Conservation (phyloP, 768 basidiomycete species). For the Lepiota brunneoincarnata region DNA sequence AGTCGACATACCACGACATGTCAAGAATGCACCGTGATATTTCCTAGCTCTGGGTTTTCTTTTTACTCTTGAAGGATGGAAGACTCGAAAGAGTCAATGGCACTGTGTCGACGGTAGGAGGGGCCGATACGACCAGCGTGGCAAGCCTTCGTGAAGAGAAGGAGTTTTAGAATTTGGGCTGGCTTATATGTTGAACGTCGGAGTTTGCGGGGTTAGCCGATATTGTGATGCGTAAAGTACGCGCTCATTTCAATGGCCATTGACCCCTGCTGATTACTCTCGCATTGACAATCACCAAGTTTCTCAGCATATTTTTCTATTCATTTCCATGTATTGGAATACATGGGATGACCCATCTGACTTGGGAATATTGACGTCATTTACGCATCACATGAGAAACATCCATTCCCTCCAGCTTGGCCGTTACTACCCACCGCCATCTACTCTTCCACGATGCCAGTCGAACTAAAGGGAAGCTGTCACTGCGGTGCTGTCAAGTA, state of each 20-base stretch:
- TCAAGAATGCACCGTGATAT: conserved; percentile 36
- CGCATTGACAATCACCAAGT: too few species aligned
- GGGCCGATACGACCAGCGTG: conserved; percentile 43
- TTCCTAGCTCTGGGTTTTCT: conserved; percentile 47
- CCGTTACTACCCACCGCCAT: background rate
- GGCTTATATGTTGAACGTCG: conserved; percentile 19
- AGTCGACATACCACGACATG: conserved; percentile 46
- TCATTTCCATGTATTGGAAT: too few species aligned
- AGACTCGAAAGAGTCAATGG: conserved; percentile 38
- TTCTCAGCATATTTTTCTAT: too few species aligned
- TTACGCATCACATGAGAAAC: too few species aligned
- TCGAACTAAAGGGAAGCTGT: conserved; percentile 53
- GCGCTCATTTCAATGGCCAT: too few species aligned
- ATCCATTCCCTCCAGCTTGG: background rate
- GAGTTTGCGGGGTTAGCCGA: conserved; percentile 11
- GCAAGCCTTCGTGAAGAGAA: conserved; percentile 37
- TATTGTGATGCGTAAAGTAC: too few species aligned
- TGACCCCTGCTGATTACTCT: too few species aligned
- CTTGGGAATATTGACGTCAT: background rate
- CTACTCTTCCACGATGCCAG: conserved; percentile 40
- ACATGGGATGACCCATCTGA: background rate
- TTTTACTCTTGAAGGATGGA: conserved; percentile 40
- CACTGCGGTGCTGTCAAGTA: conserved; percentile 53
- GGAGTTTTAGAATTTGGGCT: background rate
- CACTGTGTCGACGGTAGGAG: conserved; percentile 45